Evolutionary conservation across 2,329 filamentous ascomycete species (phyloP).

Genomic region (Trichoderma sp.): DNA sequence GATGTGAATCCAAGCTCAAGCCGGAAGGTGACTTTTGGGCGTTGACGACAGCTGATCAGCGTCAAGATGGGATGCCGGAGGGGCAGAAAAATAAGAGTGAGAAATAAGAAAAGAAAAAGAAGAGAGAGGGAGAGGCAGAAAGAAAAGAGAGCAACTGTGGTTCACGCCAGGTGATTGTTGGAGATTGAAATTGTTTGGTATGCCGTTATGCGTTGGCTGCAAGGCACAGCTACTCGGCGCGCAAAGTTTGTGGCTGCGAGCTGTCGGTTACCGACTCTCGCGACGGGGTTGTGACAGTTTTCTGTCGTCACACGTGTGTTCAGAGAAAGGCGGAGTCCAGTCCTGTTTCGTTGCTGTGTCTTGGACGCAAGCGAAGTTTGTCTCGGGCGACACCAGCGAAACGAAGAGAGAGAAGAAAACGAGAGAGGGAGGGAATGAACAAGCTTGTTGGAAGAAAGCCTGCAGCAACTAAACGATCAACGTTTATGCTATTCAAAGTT

Average conservation of each 20-base stretch:
- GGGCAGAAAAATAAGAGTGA: neutral
- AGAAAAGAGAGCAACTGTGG: neutral
- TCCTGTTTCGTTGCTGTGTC: slow-evolving; percentile 15
- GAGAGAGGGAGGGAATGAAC: neutral
- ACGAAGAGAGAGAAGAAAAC: slow-evolving; percentile 1
- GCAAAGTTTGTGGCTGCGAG: slow-evolving; percentile 8
- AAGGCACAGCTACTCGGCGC: too few relatives aligned
- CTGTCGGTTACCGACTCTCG: neutral
- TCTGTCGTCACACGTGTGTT: slow-evolving; percentile 20
- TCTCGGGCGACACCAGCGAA: neutral
- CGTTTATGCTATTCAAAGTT: slow-evolving; percentile 4
- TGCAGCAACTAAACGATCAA: slow-evolving; percentile 16
- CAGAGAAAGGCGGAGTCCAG: slow-evolving; percentile 11
- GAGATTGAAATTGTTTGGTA: neutral
- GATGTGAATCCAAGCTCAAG: slow-evolving; percentile 26
- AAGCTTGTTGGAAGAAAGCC: neutral
- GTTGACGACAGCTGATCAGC: slow-evolving; percentile 16
- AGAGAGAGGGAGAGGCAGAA: neutral
- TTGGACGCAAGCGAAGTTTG: slow-evolving; percentile 13
- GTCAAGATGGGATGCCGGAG: neutral
- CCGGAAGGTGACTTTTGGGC: slow-evolving; percentile 24
- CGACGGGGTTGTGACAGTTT: neutral
- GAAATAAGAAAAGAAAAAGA: neutral
- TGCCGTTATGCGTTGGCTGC: neutral
- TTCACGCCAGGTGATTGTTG: slow-evolving; percentile 20